A percentile compares a stretch with the other conserved stretches of the same genome.
phyloP scores from a whole-genome alignment of 163 green algal species.

The Chlamydomonas reinhardtii region DNA sequence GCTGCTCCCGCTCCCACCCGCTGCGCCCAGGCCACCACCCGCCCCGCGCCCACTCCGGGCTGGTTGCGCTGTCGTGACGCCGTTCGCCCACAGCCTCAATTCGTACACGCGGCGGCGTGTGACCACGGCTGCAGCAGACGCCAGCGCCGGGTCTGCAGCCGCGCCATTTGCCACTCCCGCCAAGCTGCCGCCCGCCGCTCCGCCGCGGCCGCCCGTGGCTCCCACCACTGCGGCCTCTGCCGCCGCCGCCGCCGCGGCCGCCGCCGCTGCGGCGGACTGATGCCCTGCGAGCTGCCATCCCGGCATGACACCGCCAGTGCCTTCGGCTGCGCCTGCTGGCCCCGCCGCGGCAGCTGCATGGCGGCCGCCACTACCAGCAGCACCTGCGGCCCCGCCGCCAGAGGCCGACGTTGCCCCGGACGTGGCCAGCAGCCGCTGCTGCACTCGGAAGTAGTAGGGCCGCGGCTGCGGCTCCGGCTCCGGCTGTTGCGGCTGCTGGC shows the following conservation, averaged over 20 bases:
- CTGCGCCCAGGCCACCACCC: not conserved
- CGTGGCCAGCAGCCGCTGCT: slow-evolving; percentile 26
- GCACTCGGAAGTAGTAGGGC: slow-evolving; percentile 35
- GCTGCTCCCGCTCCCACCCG: not conserved
- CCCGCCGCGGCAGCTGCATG: no score
- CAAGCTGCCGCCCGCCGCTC: not conserved
- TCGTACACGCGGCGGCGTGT: not conserved
- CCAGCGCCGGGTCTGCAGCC: not conserved
- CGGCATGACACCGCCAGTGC: no score
- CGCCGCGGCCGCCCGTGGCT: not conserved
- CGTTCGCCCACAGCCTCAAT: no score
- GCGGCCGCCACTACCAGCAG: not conserved
- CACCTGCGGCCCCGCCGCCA: not conserved
- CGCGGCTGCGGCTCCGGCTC: slow-evolving; percentile 15
- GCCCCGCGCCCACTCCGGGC: no score
- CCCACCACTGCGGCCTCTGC: not conserved
- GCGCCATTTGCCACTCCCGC: not conserved
- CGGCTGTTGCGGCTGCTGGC: not conserved
- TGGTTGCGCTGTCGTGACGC: no score
- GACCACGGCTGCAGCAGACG: not conserved
- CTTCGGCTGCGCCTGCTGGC: not conserved
- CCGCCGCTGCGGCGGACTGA: not conserved
- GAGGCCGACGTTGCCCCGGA: not conserved
- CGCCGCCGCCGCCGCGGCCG: not conserved
- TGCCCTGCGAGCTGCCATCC: not conserved